Evolutionary conservation across 495 filamentous ascomycete genomes (phyloP).

Genomic region (Podospora pseudoanserina): DNA sequence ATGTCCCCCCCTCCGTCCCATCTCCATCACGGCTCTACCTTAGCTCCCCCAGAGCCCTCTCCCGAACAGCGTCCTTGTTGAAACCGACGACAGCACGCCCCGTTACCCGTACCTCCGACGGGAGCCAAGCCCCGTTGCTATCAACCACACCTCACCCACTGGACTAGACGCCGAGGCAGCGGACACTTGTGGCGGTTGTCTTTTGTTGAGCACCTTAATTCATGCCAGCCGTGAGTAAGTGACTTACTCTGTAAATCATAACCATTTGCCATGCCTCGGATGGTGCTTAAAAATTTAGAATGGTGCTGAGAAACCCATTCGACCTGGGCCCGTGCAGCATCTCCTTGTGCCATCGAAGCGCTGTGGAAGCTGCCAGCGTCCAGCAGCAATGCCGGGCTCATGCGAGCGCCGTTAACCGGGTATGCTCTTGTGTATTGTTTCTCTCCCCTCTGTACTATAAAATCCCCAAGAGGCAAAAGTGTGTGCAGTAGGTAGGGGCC

Average conservation of each 20-base stretch:
- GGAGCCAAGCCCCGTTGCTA: too few species aligned
- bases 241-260: background rate
- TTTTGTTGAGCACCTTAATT: background rate
- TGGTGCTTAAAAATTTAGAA: background rate
- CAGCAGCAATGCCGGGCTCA: background rate
- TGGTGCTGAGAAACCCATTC: background rate
- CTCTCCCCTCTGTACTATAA: background rate
- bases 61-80: background rate
- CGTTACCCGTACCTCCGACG: background rate
- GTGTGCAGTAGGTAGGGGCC: background rate
- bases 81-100: background rate
- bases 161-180: background rate
- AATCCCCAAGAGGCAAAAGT: background rate
- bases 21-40: too few species aligned
- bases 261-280: background rate
- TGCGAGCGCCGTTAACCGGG: background rate
- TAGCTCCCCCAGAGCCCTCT: background rate
- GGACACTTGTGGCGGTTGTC: background rate
- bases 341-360: slow-evolving; percentile 15
- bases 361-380: slow-evolving; percentile 15
- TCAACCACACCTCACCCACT: too few species aligned
- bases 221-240: background rate
- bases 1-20: too few species aligned
- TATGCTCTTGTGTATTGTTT: background rate
- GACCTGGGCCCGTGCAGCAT: slow-evolving; percentile 16